phyloP scores from a whole-genome alignment of 192 early-diverging fungal species.

The Coemansia sp. region DNA sequence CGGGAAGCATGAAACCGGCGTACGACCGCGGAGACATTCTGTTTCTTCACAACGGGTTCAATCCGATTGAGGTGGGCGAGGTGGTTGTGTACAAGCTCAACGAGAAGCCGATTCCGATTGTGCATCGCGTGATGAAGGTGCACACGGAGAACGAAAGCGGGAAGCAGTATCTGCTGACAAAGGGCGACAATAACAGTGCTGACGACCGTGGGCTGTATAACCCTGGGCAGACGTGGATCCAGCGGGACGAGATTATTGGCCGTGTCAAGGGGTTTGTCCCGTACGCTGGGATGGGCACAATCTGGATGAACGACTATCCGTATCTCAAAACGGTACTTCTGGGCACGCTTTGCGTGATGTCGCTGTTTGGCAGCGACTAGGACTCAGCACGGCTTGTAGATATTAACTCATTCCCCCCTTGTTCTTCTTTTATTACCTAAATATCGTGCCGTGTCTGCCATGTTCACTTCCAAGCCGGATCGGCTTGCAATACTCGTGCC shows the following conservation, averaged over 20 bases:
- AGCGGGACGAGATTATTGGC: slow-evolving; percentile 86
- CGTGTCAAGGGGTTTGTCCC: slow-evolving; percentile 88
- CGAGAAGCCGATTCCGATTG: slow-evolving; percentile 90
- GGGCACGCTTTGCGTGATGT: slow-evolving; percentile 72
- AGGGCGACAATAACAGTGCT: slow-evolving; percentile 92
- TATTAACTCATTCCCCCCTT: background rate
- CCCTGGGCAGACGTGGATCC: slow-evolving; percentile 86
- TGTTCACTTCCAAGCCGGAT: no score
- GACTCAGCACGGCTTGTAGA: background rate
- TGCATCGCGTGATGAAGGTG: slow-evolving; percentile 92
- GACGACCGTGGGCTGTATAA: slow-evolving; percentile 94
- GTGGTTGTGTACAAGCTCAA: slow-evolving; percentile 93
- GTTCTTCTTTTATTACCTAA: background rate
- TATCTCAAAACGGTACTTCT: slow-evolving; percentile 85
- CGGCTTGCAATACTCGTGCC: no score
- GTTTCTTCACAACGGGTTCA: slow-evolving; percentile 71
- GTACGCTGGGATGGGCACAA: slow-evolving; percentile 94
- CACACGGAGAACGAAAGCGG: slow-evolving; percentile 79
- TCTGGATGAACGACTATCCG: slow-evolving; percentile 95
- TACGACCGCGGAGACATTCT: slow-evolving; percentile 93
- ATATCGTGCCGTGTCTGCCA: no score
- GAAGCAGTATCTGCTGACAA: slow-evolving; percentile 88
- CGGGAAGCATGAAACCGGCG: slow-evolving; percentile 97
- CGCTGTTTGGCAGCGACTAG: slow-evolving; percentile 70
- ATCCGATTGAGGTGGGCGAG: slow-evolving; percentile 84